phyloP scores from a whole-genome alignment of 1,139 yeast species.

The Nadsonia commutata region DNA sequence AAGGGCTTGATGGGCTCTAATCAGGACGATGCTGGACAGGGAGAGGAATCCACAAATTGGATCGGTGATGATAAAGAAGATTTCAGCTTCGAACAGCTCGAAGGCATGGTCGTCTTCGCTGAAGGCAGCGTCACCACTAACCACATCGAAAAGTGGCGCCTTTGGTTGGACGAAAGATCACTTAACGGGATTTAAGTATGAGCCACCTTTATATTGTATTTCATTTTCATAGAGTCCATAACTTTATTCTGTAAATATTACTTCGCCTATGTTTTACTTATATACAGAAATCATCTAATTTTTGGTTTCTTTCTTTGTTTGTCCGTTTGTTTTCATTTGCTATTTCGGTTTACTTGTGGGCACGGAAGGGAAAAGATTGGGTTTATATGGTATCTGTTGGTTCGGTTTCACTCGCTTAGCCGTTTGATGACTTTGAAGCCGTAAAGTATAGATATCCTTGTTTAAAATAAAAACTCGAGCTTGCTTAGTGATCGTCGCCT shows the following conservation, averaged over 20 bases:
- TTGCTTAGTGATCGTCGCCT: constrained; percentile 18
- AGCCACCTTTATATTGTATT: too few species aligned
- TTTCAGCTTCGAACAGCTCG: constrained; percentile 51
- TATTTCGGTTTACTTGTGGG: constrained; percentile 25
- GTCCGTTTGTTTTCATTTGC: neutral
- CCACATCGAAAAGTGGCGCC: constrained; percentile 45
- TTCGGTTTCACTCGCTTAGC: constrained; percentile 28
- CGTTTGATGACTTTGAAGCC: constrained; percentile 32
- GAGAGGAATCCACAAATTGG: constrained; percentile 27
- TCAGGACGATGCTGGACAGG: constrained; percentile 14
- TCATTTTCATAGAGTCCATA: constrained; percentile 1
- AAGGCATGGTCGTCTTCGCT: constrained; percentile 56
- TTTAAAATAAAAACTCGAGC: constrained; percentile 38
- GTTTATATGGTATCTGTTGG: constrained; percentile 29
- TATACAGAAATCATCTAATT: too few species aligned
- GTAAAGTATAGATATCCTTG: constrained; percentile 36
- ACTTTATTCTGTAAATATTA: too few species aligned
- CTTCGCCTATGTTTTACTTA: too few species aligned
- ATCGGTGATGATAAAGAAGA: constrained; percentile 29
- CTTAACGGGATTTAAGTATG: constrained; percentile 18
- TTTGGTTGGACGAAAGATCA: constrained; percentile 67
- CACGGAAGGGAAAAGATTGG: constrained; percentile 41
- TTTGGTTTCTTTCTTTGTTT: neutral
- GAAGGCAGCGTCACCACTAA: constrained; percentile 55
- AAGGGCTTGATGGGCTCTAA: constrained; percentile 29